Evolutionary conservation across 2,329 filamentous ascomycete genomes (phyloP), one percentile per base, ranked within the genome.

Genomic region (Aurifilum marmelostoma): DNA sequence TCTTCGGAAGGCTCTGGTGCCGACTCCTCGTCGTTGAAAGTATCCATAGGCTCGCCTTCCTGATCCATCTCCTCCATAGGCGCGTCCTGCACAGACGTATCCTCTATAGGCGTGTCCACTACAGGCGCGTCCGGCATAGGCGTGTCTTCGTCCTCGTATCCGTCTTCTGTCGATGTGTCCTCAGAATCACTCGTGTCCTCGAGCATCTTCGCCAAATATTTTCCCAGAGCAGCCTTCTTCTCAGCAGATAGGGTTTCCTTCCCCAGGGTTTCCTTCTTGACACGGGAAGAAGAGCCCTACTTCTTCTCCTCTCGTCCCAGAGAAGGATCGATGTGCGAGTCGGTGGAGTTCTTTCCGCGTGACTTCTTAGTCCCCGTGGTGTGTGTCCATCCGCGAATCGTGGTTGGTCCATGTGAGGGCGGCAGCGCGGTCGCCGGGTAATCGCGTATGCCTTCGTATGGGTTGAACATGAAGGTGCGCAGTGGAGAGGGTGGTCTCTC

Each of bases 401-500:
- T 81, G 16, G 85, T 87, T 0, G 87, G 87, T 0, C 85, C 87
- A 21, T 83, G 84, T 62, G 82, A 83, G 11, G 87, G 87, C 39
- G 87, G 82, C 18, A 86, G 84, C 63, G 88, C 86, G 24, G 82
- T 83, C 2, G 85, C 82, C 4, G 81, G 80, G 58, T 87, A 87
- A 73, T 89, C 86, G 74, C 88, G 88, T 74, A 88, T 87, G 27
- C 85, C 84, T 71, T 84, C 83, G 37, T 80, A 81, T 61, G 84
- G 83, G 68, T 85, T 81, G 72, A 88, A 89, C 50, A 84, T 84
- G 3, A 88, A 85, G 4, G 87, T 87, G 67, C 87, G 84, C n/a
- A 89, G 80, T 73, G 88, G 86, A 21, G 83, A 81, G 27, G 52
- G 76, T 78, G 73, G 83, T 83, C 67, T 83, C 67, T 79, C 79